Conservation (phyloP, 78 protist genomes). For the Polysphondylium violaceum region DNA sequence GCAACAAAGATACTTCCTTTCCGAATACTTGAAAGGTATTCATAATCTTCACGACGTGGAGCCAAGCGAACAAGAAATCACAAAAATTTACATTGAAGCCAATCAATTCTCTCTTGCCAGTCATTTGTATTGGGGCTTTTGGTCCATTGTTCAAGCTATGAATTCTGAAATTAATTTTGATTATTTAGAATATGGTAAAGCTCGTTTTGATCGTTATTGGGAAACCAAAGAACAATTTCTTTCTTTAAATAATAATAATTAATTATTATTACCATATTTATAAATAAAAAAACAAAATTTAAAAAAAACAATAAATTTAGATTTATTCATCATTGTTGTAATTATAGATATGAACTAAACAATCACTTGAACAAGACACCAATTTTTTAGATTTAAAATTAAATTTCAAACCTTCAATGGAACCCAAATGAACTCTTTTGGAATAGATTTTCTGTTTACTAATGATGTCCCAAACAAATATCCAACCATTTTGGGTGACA, state of each 20-base stretch:
- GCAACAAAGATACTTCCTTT: constrained; percentile 51
- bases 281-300: too few relatives aligned
- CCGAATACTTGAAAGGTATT: constrained; percentile 40
- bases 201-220: constrained; percentile 74
- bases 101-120: constrained; percentile 71
- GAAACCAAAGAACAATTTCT: constrained; percentile 65
- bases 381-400: constrained; percentile 25
- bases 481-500: constrained; percentile 77
- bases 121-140: constrained; percentile 84
- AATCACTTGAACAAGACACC: constrained; percentile 71
- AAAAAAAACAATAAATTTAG: too few relatives aligned
- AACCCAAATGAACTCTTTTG: constrained; percentile 57
- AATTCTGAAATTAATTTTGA: constrained; percentile 84
- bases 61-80: constrained; percentile 63
- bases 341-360: constrained; percentile 46
- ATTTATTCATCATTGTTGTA: too few relatives aligned
- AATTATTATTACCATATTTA: too few relatives aligned
- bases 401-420: constrained; percentile 74
- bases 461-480: constrained; percentile 40
- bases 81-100: constrained; percentile 48
- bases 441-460: constrained; percentile 17
- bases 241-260: too few relatives aligned
- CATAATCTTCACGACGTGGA: constrained; percentile 17
- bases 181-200: constrained; percentile 79
- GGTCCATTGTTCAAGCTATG: constrained; percentile 84